Evolutionary conservation across 805 yeast genomes (phyloP).

Genomic region (Brettanomyces custersianus): DNA sequence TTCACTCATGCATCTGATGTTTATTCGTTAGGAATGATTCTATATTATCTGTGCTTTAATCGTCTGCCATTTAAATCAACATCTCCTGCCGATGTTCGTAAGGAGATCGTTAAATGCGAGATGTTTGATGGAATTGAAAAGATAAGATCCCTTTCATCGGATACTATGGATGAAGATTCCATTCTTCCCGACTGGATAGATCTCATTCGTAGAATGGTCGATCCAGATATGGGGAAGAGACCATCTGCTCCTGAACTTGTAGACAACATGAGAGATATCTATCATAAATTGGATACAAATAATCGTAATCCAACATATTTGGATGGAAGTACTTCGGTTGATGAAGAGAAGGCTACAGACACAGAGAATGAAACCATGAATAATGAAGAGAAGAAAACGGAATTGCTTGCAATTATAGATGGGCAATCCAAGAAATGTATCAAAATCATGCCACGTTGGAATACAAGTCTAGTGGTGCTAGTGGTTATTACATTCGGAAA

Average conservation of each 20-base stretch:
- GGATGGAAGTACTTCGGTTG: too few species aligned
- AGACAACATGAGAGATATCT: constrained; percentile 11
- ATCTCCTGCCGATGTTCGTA: constrained; percentile 14
- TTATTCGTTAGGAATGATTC: constrained; percentile 77
- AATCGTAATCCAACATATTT: too few species aligned
- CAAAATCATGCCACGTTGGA: too few species aligned
- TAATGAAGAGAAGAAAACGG: not conserved
- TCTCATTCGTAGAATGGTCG: constrained; percentile 13
- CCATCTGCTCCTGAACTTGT: constrained; percentile 35
- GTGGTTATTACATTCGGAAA: not conserved
- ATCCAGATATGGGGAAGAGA: constrained; percentile 28
- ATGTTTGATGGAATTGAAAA: constrained; percentile 16
- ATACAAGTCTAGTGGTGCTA: not conserved
- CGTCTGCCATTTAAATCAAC: constrained; percentile 47
- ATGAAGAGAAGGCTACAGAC: not conserved
- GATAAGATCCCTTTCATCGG: constrained; percentile 7
- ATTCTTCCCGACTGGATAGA: constrained; percentile 31
- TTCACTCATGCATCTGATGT: constrained; percentile 70
- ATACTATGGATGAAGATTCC: constrained; percentile 7
- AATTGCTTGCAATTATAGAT: too few species aligned
- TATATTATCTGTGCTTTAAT: constrained; percentile 67
- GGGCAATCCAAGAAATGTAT: too few species aligned
- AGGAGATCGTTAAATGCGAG: constrained; percentile 15
- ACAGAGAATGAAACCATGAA: not conserved
- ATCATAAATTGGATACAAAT: constrained; percentile 4